Conservation (phyloP, 2,329 filamentous ascomycete genomes). For the Cytospora chrysosperma region DNA sequence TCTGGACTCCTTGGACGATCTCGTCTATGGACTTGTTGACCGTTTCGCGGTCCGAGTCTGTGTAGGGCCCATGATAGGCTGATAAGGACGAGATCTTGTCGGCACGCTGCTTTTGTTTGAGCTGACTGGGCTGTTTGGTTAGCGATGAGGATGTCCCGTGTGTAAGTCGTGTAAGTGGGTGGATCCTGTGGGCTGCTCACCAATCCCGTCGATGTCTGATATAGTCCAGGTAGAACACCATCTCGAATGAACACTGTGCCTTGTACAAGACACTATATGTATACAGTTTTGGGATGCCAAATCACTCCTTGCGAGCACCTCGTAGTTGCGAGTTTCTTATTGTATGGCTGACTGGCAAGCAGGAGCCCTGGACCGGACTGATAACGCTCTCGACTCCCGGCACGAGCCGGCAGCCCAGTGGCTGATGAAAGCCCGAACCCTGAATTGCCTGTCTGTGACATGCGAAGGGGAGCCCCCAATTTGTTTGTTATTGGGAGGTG, state of each 20-base stretch:
- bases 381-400: background rate
- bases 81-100: conserved; percentile 66
- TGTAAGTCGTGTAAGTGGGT: background rate
- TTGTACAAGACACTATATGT: background rate
- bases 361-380: background rate
- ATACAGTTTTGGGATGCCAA: background rate
- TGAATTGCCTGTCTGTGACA: background rate
- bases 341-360: background rate
- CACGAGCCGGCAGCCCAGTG: conserved; percentile 4
- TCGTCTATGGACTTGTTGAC: conserved; percentile 73
- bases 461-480: too few species aligned
- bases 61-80: conserved; percentile 65
- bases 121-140: conserved; percentile 53
- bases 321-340: too few species aligned
- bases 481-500: too few species aligned
- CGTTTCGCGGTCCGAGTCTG: conserved; percentile 62
- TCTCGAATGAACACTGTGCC: conserved; percentile 24
- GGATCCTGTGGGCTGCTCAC: conserved; percentile 45
- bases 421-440: background rate
- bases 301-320: background rate
- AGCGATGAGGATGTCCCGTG: conserved; percentile 33
- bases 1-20: conserved; percentile 75
- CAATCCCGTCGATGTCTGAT: conserved; percentile 70
- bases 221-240: conserved; percentile 53
- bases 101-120: conserved; percentile 76